These are phyloP conservation scores for Cenchrus fungigraminus DNA, from an alignment of 176 grass and related monocot species.

Conservation along the genomic window DNA sequence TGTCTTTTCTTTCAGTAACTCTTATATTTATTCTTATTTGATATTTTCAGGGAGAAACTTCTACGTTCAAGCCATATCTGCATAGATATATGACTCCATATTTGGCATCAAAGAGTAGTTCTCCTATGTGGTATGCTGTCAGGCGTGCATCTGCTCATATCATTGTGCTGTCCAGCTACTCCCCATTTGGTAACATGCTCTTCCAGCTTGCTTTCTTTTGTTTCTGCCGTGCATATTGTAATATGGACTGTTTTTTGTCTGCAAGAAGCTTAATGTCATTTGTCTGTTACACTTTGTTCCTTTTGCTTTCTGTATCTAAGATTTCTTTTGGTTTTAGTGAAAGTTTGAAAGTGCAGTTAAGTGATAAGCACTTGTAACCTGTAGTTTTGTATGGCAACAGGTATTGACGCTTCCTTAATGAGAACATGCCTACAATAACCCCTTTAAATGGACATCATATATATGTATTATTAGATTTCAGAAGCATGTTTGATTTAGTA, in stretches of 20 bases:
- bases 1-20: conserved; percentile 21
- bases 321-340: not conserved
- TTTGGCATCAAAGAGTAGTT: conserved; percentile 85
- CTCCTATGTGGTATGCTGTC: conserved; percentile 94
- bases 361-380: not conserved
- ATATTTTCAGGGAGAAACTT: conserved; percentile 71
- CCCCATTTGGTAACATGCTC: conserved; percentile 80
- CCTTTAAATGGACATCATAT: conserved; percentile 1
- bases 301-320: not conserved
- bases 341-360: conserved; percentile 26
- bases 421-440: not conserved
- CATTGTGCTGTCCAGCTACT: conserved; percentile 98
- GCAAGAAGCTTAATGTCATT: not conserved
- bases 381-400: not conserved
- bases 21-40: conserved; percentile 8
- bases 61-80: conserved; percentile 78
- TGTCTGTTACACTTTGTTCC: not conserved
- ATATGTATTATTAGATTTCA: conserved; percentile 18
- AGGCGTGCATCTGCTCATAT: conserved; percentile 94
- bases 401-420: not conserved
- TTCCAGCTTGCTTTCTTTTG: conserved; percentile 26
- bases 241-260: not conserved
- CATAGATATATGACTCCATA: conserved; percentile 79
- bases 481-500: not conserved
- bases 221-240: conserved; percentile 25